phyloP scores from a whole-genome alignment of 1,284 basidiomycete species.

The Ceratobasidium sp. region DNA sequence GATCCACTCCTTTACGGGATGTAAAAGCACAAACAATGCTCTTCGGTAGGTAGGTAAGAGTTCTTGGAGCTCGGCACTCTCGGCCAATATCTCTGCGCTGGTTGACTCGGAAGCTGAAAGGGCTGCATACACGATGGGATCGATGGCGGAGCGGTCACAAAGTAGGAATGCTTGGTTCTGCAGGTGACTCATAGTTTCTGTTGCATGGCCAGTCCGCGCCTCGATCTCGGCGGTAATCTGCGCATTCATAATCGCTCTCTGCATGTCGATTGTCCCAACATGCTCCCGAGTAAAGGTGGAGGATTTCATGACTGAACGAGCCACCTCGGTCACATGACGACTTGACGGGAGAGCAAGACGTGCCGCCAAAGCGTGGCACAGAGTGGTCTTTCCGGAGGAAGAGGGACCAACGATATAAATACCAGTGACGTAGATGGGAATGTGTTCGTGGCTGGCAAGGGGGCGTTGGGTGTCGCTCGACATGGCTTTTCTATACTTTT shows the following conservation, averaged over 20 bases:
- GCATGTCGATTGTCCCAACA: slow-evolving; percentile 62
- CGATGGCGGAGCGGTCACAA: slow-evolving; percentile 68
- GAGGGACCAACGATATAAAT: slow-evolving; percentile 63
- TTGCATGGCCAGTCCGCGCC: slow-evolving; percentile 36
- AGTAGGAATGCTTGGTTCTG: slow-evolving; percentile 50
- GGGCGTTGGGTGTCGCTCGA: too few species aligned
- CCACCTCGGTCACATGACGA: slow-evolving; percentile 59
- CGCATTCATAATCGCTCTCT: slow-evolving; percentile 62
- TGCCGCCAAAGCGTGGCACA: slow-evolving; percentile 58
- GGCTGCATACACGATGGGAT: slow-evolving; percentile 65
- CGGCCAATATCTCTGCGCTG: slow-evolving; percentile 47
- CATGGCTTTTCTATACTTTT: too few species aligned
- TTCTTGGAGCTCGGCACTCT: slow-evolving; percentile 52
- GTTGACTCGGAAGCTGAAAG: slow-evolving; percentile 48
- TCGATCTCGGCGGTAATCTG: slow-evolving; percentile 57
- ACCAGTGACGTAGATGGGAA: slow-evolving; percentile 12
- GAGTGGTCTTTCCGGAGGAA: slow-evolving; percentile 69
- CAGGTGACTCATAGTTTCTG: neutral
- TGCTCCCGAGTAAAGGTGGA: slow-evolving; percentile 60
- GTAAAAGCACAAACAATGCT: slow-evolving; percentile 59
- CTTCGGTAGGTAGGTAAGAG: slow-evolving; percentile 55
- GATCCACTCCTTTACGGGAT: slow-evolving; percentile 63
- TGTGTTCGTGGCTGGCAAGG: neutral
- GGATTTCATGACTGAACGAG: slow-evolving; percentile 60
- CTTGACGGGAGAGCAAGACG: neutral